A percentile compares a stretch with the other conserved stretches of the same genome.
Conservation (phyloP, 768 basidiomycete genomes). For the Nidularia pulvinata region DNA sequence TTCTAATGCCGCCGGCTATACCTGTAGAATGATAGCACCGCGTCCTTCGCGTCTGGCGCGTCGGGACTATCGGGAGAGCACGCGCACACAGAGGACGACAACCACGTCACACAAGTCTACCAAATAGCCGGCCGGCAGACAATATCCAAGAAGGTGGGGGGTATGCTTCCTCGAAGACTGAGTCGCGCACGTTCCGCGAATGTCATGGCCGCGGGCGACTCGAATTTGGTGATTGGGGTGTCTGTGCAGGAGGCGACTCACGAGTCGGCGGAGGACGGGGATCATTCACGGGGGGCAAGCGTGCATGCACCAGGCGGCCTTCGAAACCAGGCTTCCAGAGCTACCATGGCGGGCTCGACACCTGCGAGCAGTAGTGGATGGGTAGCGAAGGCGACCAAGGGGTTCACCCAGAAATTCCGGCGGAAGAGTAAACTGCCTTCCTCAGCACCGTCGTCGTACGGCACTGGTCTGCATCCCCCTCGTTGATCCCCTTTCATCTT, state of each 20-base stretch:
- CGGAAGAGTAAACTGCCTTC: constrained; percentile 25
- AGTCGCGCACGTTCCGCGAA: constrained; percentile 38
- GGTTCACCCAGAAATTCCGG: constrained; percentile 40
- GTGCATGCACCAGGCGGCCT: constrained; percentile 28
- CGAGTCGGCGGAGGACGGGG: constrained; percentile 15
- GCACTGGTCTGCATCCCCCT: neutral
- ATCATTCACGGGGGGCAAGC: constrained; percentile 17
- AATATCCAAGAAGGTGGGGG: constrained; percentile 37
- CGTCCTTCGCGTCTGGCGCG: constrained; percentile 40
- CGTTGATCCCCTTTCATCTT: neutral
- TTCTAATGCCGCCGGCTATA: constrained; percentile 1
- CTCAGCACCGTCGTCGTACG: neutral
- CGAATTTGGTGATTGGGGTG: constrained; percentile 40
- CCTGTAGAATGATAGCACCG: constrained; percentile 40
- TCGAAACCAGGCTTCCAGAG: constrained; percentile 31
- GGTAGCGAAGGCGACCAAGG: constrained; percentile 34
- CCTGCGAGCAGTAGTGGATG: constrained; percentile 16
- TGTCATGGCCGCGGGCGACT: constrained; percentile 25
- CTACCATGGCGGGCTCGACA: constrained; percentile 19
- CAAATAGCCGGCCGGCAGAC: constrained; percentile 41
- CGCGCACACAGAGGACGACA: constrained; percentile 35
- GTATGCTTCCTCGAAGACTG: constrained; percentile 43
- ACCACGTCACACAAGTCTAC: constrained; percentile 47
- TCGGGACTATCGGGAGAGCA: constrained; percentile 30
- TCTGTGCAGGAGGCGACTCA: constrained; percentile 45